These are phyloP conservation scores for Lentinus brumalis DNA, from an alignment of 768 basidiomycete species.

Conservation along the genomic window DNA sequence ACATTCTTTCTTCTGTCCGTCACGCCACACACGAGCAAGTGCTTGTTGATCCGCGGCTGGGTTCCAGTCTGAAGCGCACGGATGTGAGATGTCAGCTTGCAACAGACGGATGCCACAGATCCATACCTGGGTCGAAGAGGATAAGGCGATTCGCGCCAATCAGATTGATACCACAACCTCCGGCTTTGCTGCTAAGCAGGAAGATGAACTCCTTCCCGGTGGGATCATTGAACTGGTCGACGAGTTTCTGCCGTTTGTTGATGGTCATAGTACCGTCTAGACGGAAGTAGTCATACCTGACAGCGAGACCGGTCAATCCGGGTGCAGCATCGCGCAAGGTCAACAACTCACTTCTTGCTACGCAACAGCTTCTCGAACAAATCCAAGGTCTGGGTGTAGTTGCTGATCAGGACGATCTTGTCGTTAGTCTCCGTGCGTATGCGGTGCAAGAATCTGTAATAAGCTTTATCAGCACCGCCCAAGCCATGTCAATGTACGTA, in stretches of 20 bases:
- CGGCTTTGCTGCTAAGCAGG: slow-evolving; percentile 92
- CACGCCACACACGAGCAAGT: slow-evolving; percentile 97
- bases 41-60: slow-evolving; percentile 99
- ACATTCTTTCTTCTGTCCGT: slow-evolving; percentile 99
- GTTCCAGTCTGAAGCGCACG: slow-evolving; percentile 79
- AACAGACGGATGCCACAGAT: not conserved
- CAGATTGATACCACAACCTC: slow-evolving; percentile 95
- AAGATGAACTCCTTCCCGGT: slow-evolving; percentile 93
- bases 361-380: slow-evolving; percentile 89
- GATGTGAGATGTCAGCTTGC: slow-evolving; percentile 1
- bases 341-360: slow-evolving; percentile 66
- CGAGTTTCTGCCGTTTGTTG: slow-evolving; percentile 90
- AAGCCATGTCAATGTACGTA: not conserved
- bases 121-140: slow-evolving; percentile 86
- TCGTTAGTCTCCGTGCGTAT: slow-evolving; percentile 82
- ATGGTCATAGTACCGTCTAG: slow-evolving; percentile 96
- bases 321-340: slow-evolving; percentile 8
- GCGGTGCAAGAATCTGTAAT: slow-evolving; percentile 78
- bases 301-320: not conserved
- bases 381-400: slow-evolving; percentile 94
- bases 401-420: slow-evolving; percentile 96
- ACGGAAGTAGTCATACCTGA: slow-evolving; percentile 86
- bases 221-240: slow-evolving; percentile 95
- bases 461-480: not conserved
- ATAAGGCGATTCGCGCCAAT: slow-evolving; percentile 97